Evolutionary conservation across 148 eudicot genomes (phyloP), one percentile per base, ranked within the genome.

Genomic region (Linanthus parryae): DNA sequence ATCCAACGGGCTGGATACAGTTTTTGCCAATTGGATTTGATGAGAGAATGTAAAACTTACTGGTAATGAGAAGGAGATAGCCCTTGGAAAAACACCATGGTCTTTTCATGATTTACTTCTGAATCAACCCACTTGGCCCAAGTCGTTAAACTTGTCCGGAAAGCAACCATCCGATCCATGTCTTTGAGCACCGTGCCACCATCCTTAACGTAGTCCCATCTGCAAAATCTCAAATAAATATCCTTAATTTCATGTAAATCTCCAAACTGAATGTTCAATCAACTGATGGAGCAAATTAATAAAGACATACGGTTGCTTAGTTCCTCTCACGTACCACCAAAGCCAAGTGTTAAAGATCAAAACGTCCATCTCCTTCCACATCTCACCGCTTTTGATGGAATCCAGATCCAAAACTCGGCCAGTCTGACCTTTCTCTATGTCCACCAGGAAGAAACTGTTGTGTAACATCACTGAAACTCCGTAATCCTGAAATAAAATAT

Each of bases 331-430:
- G 19, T 63, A 62, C 94, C 94, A 84, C 94, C 94, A 81, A 50
- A 69, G 88, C 84, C 84, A 84, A 31, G 76, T 75, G 48, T 84
- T 81, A n/a, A 84, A 84, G 54, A 81, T 49, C 27, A 84, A 61
- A 19, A 78, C 44, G 29, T 84, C 88, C 13, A 25, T 60, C 8
- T 30, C 47, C 37, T 66, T 75, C 94, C 94, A 84, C 15, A 35
- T 55, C 3, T 73, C 52, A 21, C 80, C 84, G 27, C 67, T 64
- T 46, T 66, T 73, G 10, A 84, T 56, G 1, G 82, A 81, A 7
- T 78, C 68, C 6, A 84, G 73, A 44, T 74, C 78, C 34, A 84
- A 57, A 2, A 84, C 68, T 51, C 82, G 23, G 1, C 94, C 94
- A 34, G 16, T 34, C 2, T 34, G 19, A 44, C 71, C 72, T 4